Conservation (phyloP, 139 green algal genomes). For the Chlamydomonas applanata region DNA sequence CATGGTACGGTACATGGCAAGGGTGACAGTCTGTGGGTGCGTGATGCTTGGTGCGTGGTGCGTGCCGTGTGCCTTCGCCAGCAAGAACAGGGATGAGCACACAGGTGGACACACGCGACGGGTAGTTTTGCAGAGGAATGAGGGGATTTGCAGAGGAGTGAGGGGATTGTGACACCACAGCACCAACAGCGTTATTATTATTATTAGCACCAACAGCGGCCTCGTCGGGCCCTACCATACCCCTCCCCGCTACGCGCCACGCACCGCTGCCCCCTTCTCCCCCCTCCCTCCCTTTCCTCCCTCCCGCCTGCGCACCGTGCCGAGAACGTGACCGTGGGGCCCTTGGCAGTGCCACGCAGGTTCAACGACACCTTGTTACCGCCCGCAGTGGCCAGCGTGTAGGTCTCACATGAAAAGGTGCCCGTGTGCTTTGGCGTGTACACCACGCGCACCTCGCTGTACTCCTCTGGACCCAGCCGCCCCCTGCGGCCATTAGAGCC, state of each 20-base stretch:
- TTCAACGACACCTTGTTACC: slow-evolving; percentile 51
- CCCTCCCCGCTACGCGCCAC: background rate
- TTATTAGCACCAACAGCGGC: background rate
- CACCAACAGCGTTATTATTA: no score
- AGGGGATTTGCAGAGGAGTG: no score
- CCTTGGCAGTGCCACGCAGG: slow-evolving; percentile 43
- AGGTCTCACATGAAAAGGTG: slow-evolving; percentile 58
- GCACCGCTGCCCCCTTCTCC: background rate
- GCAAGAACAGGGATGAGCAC: background rate
- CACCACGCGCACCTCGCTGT: slow-evolving; percentile 40
- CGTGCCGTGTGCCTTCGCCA: no score
- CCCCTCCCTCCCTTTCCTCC: background rate
- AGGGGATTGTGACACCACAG: no score
- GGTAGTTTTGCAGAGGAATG: no score
- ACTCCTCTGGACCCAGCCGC: slow-evolving; percentile 47
- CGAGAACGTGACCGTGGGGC: slow-evolving; percentile 45
- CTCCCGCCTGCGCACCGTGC: slow-evolving; percentile 1
- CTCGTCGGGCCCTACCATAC: background rate
- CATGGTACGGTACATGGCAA: background rate
- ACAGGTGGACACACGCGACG: background rate
- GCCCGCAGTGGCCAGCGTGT: slow-evolving; percentile 47
- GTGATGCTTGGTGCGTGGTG: background rate
- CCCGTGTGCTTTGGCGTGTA: slow-evolving; percentile 55
- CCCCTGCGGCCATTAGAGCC: no score
- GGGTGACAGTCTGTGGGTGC: background rate